Conservation (phyloP, 2,329 filamentous ascomycete species). For the Botryotinia calthae region DNA sequence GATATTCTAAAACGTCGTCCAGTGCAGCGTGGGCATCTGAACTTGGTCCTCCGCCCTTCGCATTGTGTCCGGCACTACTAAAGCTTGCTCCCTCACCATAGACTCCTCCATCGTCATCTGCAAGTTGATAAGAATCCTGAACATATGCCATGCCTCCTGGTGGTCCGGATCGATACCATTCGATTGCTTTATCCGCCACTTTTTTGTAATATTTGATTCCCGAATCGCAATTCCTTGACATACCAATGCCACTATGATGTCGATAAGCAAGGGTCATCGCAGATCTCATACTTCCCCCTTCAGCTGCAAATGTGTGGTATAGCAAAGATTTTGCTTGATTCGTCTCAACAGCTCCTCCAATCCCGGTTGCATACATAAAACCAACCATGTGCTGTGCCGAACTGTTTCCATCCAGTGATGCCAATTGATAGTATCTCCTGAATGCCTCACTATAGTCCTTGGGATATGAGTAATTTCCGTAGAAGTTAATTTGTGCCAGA, state of each 20-base stretch:
- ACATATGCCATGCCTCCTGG: conserved; percentile 80
- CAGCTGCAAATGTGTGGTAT: conserved; percentile 91
- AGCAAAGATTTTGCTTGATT: conserved; percentile 90
- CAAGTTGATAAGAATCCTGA: conserved; percentile 77
- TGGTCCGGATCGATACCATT: conserved; percentile 83
- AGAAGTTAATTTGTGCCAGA: conserved; percentile 93
- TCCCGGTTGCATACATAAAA: conserved; percentile 90
- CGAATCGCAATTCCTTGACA: conserved; percentile 79
- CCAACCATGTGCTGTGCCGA: conserved; percentile 96
- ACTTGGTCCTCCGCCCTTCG: conserved; percentile 67
- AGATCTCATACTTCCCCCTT: conserved; percentile 76
- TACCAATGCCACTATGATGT: conserved; percentile 80
- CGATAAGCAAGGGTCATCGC: conserved; percentile 93
- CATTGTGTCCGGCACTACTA: conserved; percentile 80
- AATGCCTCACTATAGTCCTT: conserved; percentile 78
- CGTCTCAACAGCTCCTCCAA: conserved; percentile 74
- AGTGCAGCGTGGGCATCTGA: conserved; percentile 82
- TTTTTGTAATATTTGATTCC: conserved; percentile 87
- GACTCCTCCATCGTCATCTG: conserved; percentile 86
- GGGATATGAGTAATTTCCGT: conserved; percentile 88
- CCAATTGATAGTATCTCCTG: conserved; percentile 74
- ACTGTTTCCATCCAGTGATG: conserved; percentile 74
- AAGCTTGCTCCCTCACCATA: conserved; percentile 95
- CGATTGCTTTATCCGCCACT: conserved; percentile 89
- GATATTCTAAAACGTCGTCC: conserved; percentile 90